Evolutionary conservation across 2,329 filamentous ascomycete genomes (phyloP), one percentile per base, ranked within the genome.

Genomic region (Raffaelea arxii): DNA sequence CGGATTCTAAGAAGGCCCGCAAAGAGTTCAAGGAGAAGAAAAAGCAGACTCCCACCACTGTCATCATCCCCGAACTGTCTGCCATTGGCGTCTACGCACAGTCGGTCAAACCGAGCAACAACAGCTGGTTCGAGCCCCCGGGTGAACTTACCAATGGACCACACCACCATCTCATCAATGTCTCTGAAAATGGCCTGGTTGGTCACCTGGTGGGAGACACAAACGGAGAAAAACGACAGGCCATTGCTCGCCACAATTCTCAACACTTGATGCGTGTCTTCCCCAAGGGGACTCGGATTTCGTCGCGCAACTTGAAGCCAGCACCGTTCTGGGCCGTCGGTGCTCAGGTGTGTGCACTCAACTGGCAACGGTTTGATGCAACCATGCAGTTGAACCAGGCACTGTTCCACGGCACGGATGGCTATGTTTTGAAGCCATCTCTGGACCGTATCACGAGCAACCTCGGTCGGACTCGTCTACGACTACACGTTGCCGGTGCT

Each of bases 321-420:
- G 82, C 89, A 53, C 81, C 80, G 36, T 94, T 88, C 60, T 98
- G 91, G 91, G 81, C 89, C 45, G 81, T 86, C 44, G 91, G 92
- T 25, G 90, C 95, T n/a, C 91, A 98, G 64, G 96, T 98, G 90
- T 89, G 87, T 4, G 91, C 91, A 21, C 75, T 96, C 63, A 98
- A 98, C 62, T 96, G 92, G 91, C 91, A 98, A 64, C 91, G 84
- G 4, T 84, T 90, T 55, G 91, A 97, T 59, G 80, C 92, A 47
- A 86, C 87, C 35, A 94, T 95, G 77, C 92, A 97, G 71, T 78
- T 98, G 61, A 96, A 97, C 59, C 85, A 94, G 58, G 92, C 86
- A 59, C 97, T 98, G 91, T 98, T 97, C 61, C 86, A 88, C 30
- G 86, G 80, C 12, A 84, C 85, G 44, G 69, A 78, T 39, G 90